Conservation (phyloP, 2,329 filamentous ascomycete species). For the Pseudogymnoascus sp. region DNA sequence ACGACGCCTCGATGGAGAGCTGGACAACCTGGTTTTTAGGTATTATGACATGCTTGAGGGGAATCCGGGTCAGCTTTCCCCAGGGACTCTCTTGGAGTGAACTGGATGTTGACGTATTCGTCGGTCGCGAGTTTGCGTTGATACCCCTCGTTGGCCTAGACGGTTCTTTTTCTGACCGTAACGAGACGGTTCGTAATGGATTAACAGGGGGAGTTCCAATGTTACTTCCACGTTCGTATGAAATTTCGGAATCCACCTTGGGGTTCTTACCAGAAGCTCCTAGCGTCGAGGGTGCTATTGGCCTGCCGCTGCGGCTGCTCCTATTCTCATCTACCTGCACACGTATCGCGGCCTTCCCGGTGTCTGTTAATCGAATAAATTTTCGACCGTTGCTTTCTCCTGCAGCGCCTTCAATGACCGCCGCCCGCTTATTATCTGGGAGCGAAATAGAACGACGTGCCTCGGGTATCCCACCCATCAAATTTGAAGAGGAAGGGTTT, state of each 20-base stretch:
- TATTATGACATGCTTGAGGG: slow-evolving; percentile 2
- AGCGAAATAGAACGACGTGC: neutral
- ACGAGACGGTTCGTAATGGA: neutral
- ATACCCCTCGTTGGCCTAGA: too few relatives aligned
- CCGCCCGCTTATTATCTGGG: neutral
- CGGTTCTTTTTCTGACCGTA: neutral
- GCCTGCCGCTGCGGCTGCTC: neutral
- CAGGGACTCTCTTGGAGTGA: neutral
- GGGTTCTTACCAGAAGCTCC: neutral
- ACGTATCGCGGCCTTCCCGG: neutral
- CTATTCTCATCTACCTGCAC: neutral
- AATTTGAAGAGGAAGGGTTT: neutral
- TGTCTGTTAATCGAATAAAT: neutral
- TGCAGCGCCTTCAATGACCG: neutral
- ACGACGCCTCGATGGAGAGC: neutral
- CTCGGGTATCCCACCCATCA: neutral
- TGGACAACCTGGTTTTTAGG: neutral
- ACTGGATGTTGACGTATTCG: neutral
- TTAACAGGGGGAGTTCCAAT: neutral
- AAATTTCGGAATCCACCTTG: neutral
- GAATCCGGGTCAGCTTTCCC: neutral
- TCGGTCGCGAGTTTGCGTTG: neutral
- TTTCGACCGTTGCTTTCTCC: neutral
- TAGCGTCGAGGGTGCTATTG: neutral
- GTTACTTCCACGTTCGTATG: neutral